A percentile compares a stretch with the other conserved stretches of the same genome.
phyloP scores from a whole-genome alignment of 495 filamentous ascomycete species.

The Aspergillus funiculosus region DNA sequence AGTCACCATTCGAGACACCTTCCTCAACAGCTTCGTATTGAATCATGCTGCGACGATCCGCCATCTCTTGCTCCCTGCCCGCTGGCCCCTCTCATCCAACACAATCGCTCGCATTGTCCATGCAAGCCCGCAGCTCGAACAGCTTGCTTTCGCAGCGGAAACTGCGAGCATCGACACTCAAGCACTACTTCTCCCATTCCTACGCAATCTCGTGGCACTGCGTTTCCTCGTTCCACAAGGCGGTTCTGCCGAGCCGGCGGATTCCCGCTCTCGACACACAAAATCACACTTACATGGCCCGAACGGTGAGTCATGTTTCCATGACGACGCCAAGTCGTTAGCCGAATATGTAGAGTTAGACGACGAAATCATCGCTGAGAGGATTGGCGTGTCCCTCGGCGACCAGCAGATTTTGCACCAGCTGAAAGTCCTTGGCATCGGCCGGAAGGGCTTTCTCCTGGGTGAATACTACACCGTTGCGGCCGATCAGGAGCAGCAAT shows the following conservation, averaged over 20 bases:
- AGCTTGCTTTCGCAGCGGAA: constrained; percentile 48
- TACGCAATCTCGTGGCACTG: constrained; percentile 39
- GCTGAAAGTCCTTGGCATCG: constrained; percentile 36
- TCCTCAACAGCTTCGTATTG: constrained; percentile 38
- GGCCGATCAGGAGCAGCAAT: not conserved
- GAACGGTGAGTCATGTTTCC: constrained; percentile 11
- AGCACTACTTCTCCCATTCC: constrained; percentile 43
- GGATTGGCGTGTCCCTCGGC: constrained; percentile 30
- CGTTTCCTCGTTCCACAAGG: constrained; percentile 40
- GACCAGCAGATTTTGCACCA: constrained; percentile 32
- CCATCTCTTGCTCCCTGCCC: constrained; percentile 52
- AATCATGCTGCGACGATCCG: constrained; percentile 49
- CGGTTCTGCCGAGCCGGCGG: constrained; percentile 11
- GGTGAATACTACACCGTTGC: constrained; percentile 33
- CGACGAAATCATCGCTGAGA: constrained; percentile 29
- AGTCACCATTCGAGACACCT: constrained; percentile 37
- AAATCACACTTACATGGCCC: not conserved
- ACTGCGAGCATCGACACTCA: constrained; percentile 39
- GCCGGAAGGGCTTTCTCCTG: constrained; percentile 37
- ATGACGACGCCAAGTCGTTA: constrained; percentile 21
- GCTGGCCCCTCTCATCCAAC: constrained; percentile 47
- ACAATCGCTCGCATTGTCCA: constrained; percentile 48
- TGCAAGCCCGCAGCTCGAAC: constrained; percentile 53
- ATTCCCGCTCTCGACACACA: not conserved
- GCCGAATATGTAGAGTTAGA: constrained; percentile 36